Evolutionary conservation across 2,329 filamentous ascomycete genomes (phyloP), one percentile per base, ranked within the genome.

Genomic region (Aureobasidium leucospermi): DNA sequence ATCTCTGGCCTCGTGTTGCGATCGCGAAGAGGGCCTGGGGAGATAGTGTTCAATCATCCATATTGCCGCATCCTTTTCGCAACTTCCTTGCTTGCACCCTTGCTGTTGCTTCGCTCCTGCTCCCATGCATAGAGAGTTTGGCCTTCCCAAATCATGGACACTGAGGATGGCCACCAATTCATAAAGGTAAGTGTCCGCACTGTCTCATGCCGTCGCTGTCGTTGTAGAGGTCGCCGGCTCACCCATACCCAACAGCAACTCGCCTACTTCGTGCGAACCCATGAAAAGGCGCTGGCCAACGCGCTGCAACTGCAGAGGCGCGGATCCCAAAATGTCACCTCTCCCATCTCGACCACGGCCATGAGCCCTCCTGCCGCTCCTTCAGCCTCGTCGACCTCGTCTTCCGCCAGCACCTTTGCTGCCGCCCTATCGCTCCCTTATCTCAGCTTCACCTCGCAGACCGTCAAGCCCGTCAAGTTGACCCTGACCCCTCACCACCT

Each of bases 251-350:
- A n/a, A 56, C 73, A 96, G 93, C 94, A 96, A 81, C 83, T 99
- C 73, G 92, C 93, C 71, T 87, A 87, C 76, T 97, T 96, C 76
- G 91, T 99, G 76, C 90, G 92, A 64, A 96, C 91, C 59, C 91
- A 99, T 79, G 94, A 99, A 76, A 96, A 96, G 77, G 93, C 92
- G 39, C 84, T 99, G 64, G 94, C 94, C 71, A 97, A 97, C 78
- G 93, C 93, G 68, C 80, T 96, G 63, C 93, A 96, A 74, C 81
- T 95, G 67, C 87, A 87, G 73, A 85, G 89, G 67, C 86, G 89
- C 68, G 82, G 84, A 63, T 64, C 66, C 59, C 60, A 61, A 19
- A 60, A 83, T 82, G 65, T 76, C 84, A 59, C 85, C 87, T 62
- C 67, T 71, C 58, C 71, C 70, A 62, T 65, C 61, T 68, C 71